Base-by-base conservation (phyloP, 805 yeast genomes). In the Kregervanrija pseudodelftensis region DNA sequence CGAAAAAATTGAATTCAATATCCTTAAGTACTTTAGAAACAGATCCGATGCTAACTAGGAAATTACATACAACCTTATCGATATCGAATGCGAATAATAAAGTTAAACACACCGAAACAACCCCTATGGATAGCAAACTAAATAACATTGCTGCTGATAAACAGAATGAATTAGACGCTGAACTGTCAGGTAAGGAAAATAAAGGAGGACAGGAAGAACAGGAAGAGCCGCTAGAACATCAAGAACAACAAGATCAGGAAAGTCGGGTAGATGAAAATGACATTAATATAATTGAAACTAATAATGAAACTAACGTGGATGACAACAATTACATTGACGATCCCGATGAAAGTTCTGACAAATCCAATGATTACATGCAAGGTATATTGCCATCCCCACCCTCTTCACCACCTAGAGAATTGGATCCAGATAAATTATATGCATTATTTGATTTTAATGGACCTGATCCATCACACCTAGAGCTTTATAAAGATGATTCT, bases 381-480 rank as follows among this genome's bases (percentile, higher is more conserved):
- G 57, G 61, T 46, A 61, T 68, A 40, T 53, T 66, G 30, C 79
- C 84, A 11, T 78, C 85, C 36, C 85, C 88, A n/a, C 84, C 86
- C 7, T 68, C 85, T 13, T 77, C 85, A 13, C 93, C 95, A 2
- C 93, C 95, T 3, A 73, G 76, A 47, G 95, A 86, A 53, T 65
- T 90, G 44, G 89, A 86, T 59, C 95, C 95, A 7, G 83, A 76
- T 41, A 82, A 83, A 57, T 69, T 90, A 30, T 90, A 90, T 61
- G 96, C 96, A 1, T 66, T 90, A 31, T 87, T 84, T 55, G 89
- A 89, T 41, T 91, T 93, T 56, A 74, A 73, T 42, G 98, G 97
- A 1, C 95, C 96, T 5, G 96, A 89, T 58, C 89, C 91, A 4
- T 87, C 93, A 39, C 99, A 91, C 65, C 84, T 95, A 53, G 79